Conservation (phyloP, 306 rosid genomes). For the Gynostemma pentaphyllum region DNA sequence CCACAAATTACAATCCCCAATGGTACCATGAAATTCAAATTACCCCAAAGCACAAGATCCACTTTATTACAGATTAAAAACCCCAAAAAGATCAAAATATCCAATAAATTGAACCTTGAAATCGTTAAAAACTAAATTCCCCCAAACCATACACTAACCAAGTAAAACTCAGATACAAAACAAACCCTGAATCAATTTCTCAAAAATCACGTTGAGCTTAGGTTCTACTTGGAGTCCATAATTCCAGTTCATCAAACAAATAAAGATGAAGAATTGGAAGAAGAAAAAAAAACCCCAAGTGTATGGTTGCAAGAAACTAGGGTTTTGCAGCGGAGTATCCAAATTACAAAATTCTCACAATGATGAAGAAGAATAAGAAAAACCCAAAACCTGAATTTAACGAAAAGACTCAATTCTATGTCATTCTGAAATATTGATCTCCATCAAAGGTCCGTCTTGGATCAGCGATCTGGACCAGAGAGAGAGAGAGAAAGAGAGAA, state of each 20-base stretch:
- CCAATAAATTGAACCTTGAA: slow-evolving; percentile 2
- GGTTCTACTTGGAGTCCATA: not conserved
- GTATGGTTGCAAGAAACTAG: not conserved
- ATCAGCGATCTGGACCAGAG: slow-evolving; percentile 27
- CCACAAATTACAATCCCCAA: slow-evolving; percentile 28
- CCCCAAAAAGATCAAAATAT: not conserved
- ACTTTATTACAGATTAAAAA: slow-evolving; percentile 4
- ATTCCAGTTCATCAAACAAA: not conserved
- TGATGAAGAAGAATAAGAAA: not conserved
- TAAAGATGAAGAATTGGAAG: not conserved
- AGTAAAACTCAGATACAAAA: not conserved
- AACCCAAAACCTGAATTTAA: slow-evolving; percentile 31
- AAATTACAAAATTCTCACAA: not conserved
- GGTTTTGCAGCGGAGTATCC: slow-evolving; percentile 6
- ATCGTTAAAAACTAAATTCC: not conserved
- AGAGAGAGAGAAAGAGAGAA: not conserved
- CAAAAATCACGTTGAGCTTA: not conserved
- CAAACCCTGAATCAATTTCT: not conserved
- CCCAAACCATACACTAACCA: slow-evolving; percentile 10
- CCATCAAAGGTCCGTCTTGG: slow-evolving; percentile 7
- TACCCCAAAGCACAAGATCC: slow-evolving; percentile 16
- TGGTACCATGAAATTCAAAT: slow-evolving; percentile 18
- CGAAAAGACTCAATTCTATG: slow-evolving; percentile 11
- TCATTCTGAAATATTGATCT: slow-evolving; percentile 1
- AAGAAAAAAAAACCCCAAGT: not conserved